These are phyloP conservation scores for Coemansia sp. DNA, from an alignment of 192 early-diverging fungal genomes.

Conservation along the genomic window DNA sequence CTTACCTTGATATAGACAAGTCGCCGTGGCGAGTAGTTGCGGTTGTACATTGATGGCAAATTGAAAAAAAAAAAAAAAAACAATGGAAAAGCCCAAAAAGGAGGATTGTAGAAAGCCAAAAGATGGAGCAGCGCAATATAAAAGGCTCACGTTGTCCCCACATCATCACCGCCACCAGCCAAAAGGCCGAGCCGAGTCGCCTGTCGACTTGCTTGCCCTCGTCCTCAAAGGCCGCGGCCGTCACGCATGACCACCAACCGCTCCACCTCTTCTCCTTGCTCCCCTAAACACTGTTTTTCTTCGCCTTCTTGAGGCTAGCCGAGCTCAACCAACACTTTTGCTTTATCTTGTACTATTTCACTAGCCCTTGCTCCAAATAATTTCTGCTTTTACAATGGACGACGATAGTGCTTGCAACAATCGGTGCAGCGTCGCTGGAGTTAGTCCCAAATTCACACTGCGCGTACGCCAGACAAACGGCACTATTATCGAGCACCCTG, in stretches of 20 bases:
- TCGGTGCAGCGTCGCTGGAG: not conserved
- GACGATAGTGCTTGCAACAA: conserved; percentile 12
- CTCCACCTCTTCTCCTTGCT: not conserved
- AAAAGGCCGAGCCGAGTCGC: not conserved
- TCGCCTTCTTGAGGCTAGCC: too few relatives aligned
- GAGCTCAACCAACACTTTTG: not conserved
- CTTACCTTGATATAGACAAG: conserved; percentile 47
- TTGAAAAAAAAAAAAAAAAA: not conserved
- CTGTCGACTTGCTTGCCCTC: not conserved
- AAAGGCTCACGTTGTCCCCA: not conserved
- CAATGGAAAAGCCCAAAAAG: not conserved
- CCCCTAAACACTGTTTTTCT: not conserved
- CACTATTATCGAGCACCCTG: conserved; percentile 20
- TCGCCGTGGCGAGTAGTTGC: conserved; percentile 35
- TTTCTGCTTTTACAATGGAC: conserved; percentile 2
- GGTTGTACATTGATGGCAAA: conserved; percentile 36
- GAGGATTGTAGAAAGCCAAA: not conserved
- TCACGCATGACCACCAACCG: not conserved
- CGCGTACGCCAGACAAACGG: conserved; percentile 37
- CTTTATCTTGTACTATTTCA: not conserved
- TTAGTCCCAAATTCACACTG: conserved; percentile 13
- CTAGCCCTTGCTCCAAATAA: not conserved
- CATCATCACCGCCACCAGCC: not conserved
- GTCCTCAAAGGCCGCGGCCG: not conserved
- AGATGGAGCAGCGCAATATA: not conserved